Evolutionary conservation across 2,329 filamentous ascomycete genomes (phyloP).

Genomic region (Achaetomium macrosporum): DNA sequence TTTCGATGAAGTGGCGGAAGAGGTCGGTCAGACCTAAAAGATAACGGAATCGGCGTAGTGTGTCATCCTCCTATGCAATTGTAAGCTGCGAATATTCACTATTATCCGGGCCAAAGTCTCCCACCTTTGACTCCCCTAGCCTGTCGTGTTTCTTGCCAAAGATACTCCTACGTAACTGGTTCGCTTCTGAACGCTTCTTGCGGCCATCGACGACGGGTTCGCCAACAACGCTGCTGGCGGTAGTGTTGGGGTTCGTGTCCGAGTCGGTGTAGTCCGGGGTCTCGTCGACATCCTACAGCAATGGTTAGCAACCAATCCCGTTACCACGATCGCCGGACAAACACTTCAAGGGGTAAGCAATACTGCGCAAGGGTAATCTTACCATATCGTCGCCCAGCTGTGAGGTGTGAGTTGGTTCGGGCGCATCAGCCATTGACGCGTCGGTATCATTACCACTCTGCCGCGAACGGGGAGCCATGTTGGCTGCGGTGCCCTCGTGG

Average conservation of each 20-base stretch:
- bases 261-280: conserved; percentile 62
- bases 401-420: conserved; percentile 36
- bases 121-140: conserved; percentile 85
- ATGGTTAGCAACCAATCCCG: conserved; percentile 13
- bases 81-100: conserved; percentile 1
- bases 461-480: conserved; percentile 51
- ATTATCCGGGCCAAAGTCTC: conserved; percentile 11
- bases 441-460: conserved; percentile 51
- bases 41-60: conserved; percentile 89
- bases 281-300: conserved; percentile 56
- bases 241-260: conserved; percentile 62
- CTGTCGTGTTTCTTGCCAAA: conserved; percentile 93
- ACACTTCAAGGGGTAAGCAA: background rate
- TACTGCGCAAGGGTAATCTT: conserved; percentile 11
- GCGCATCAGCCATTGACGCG: conserved; percentile 59
- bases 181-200: conserved; percentile 78
- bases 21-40: conserved; percentile 90
- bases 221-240: conserved; percentile 78
- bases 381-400: conserved; percentile 45
- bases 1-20: conserved; percentile 98
- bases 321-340: background rate
- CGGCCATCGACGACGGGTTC: conserved; percentile 70
- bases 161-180: conserved; percentile 83
- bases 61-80: conserved; percentile 73
- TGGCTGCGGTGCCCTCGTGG: conserved; percentile 28